Percentiles rank a stretch among this genome's conserved stretches.
phyloP scores from a whole-genome alignment of 352 stramenopile genomes.

The Phytopythium kandeliae region DNA sequence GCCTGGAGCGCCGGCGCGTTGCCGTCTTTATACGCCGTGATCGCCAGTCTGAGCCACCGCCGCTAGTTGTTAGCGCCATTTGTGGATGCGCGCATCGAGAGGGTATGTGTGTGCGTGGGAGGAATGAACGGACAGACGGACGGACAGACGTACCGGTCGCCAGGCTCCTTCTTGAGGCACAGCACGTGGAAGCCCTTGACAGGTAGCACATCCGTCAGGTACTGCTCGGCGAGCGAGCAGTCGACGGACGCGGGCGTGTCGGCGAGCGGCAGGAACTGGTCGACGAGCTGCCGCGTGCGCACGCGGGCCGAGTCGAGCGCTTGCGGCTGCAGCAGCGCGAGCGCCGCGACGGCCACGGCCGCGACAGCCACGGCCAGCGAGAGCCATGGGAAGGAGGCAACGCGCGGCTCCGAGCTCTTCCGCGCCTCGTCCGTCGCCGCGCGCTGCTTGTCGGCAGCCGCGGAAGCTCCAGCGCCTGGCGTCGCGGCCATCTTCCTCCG shows the following conservation, averaged over 20 bases:
- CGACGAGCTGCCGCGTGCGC: background rate
- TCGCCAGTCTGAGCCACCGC: background rate
- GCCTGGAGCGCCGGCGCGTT: background rate
- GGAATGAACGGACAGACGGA: too few species aligned
- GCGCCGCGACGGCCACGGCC: background rate
- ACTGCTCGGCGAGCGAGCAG: constrained; percentile 28
- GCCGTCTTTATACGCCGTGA: constrained; percentile 1
- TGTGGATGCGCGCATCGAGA: too few species aligned
- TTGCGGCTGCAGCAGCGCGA: constrained; percentile 1
- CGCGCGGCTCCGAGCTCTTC: too few species aligned
- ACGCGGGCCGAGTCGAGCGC: background rate
- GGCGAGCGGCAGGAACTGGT: background rate
- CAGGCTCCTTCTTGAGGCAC: constrained; percentile 35
- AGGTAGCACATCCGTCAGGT: constrained; percentile 44
- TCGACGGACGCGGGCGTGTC: constrained; percentile 15
- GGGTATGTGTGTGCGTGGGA: too few species aligned
- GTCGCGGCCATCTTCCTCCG: too few species aligned
- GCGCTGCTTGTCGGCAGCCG: too few species aligned
- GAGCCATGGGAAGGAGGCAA: background rate
- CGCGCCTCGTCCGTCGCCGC: too few species aligned
- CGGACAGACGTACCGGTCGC: too few species aligned
- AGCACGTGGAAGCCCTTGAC: constrained; percentile 75
- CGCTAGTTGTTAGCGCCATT: too few species aligned
- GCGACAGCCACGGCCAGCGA: background rate
- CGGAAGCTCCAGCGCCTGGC: too few species aligned